Evolutionary conservation across 2,329 filamentous ascomycete species (phyloP), one percentile per base, ranked within the genome.

Genomic region (Beauveria sp.): DNA sequence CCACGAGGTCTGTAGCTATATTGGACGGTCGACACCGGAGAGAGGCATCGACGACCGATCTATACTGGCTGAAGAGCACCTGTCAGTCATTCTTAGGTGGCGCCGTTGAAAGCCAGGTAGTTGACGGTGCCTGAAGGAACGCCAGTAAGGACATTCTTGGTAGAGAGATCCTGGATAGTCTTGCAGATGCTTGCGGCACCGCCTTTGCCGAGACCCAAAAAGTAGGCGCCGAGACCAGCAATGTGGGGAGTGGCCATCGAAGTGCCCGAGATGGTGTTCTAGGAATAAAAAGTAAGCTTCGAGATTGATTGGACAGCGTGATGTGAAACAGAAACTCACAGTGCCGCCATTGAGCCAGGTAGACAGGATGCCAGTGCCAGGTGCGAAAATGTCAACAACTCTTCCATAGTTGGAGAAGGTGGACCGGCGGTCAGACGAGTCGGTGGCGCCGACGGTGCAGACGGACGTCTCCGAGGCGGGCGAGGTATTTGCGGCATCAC

Each of bases 241-340:
- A 88, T 78, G 68, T 87, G 84, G 1, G 85, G 85, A 5, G 80
- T 78, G 22, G 85, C 83, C 83, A 85, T 86, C 43, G 78, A 78
- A 59, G 79, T 81, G 60, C 79, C 80, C 64, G 75, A 77, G 55
- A 81, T 69, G 24, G 70, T 76, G 64, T 79, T 69, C 58, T 60
- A 30, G 4, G 20, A 10, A 30, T 9, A 7, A 50, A 5, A 5
- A 28, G 51, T 55, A 0, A 60, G 57, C 16, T 28, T 24, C 3
- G 2, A 22, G 12, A 30, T 12, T n/a, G n/a, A 2, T 20, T 8
- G n/a, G 2, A 12, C n/a, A 7, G 8, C 8, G 41, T 2, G 20
- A 3, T 2, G 18, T 7, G 6, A 3, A 41, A 28, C 4, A n/a
- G 7, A 66, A 14, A 55, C 58, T 54, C 5, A 60, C 58, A 10